phyloP scores from a whole-genome alignment of 371 early-diverging fungal species.

The Rhizomucor miehei region DNA sequence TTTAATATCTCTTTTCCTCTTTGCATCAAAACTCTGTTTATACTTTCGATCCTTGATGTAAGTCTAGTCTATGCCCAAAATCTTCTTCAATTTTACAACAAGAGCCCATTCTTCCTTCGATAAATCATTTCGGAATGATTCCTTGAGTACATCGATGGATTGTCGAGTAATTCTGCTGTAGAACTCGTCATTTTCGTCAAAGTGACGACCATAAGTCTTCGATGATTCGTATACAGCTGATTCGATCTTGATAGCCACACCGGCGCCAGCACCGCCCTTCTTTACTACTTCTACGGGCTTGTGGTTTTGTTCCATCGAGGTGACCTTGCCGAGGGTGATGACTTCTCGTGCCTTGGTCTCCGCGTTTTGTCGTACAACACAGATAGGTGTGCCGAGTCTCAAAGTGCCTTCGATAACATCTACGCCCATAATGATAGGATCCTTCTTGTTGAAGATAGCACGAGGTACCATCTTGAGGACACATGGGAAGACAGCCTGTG shows the following conservation, averaged over 20 bases:
- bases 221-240: constrained; percentile 82
- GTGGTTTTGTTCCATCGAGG: constrained; percentile 96
- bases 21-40: too few species aligned
- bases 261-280: constrained; percentile 83
- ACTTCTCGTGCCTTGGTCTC: constrained; percentile 72
- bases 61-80: constrained; percentile 48
- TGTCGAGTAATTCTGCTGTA: constrained; percentile 84
- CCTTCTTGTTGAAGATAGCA: constrained; percentile 95
- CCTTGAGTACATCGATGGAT: constrained; percentile 98
- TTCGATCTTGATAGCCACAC: constrained; percentile 98
- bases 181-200: constrained; percentile 84
- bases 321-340: constrained; percentile 88
- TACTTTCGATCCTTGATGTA: too few species aligned
- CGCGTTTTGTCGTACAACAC: constrained; percentile 84
- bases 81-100: constrained; percentile 79
- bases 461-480: constrained; percentile 93
- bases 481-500: constrained; percentile 96
- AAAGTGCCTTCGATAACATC: constrained; percentile 96
- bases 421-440: constrained; percentile 98
- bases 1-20: too few species aligned
- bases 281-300: constrained; percentile 84
- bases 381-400: constrained; percentile 94
- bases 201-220: constrained; percentile 96
- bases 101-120: constrained; percentile 93
- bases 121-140: constrained; percentile 94